Evolutionary conservation across 2,329 filamentous ascomycete genomes (phyloP), one percentile per base, ranked within the genome.

Genomic region (Penicillium aurantiogriseum): DNA sequence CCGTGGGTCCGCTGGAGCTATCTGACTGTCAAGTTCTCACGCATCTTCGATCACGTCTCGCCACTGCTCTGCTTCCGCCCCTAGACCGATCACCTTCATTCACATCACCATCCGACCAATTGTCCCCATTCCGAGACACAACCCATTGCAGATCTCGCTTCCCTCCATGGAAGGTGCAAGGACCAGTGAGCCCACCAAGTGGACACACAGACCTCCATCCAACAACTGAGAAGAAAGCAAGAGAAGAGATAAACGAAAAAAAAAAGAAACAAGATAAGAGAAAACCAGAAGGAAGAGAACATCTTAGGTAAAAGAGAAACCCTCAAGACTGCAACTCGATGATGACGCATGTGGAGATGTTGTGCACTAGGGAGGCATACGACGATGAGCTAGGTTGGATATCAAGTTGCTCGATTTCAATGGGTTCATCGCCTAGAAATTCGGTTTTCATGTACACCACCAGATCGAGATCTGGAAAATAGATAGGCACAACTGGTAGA

Each of bases 241-340:
- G 52, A 35, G n/a, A 31, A 52, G 38, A 46, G 31, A 42, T 31
- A 47, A 25, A 54, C 35, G 21, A 35, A 47, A 48, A 57, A 48
- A 57, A 51, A 25, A 56, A 25, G 36, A 51, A 42, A 44, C 31
- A 25, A 15, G 15, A 51, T 45, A 51, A 51, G 31, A 38, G 46
- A 57, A 59, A 54, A 56, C 8, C 36, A 51, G 56, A 61, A 61
- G 51, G 50, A 61, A 59, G 52, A 47, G 38, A 33, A 35, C 31
- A 55, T 54, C 44, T 54, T 19, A 38, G 29, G 15, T 50, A 27
- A 45, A 45, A 42, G 21, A 36, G 29, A 19, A 36, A 42, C 36
- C 36, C 36, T 53, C 35, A 51, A 53, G 35, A 47, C 49, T 47
- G 31, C 35, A 35, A 36, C n/a, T 47, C 36, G 33, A 52, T 33